Base-by-base conservation (phyloP, 441 rosid genomes). In the Euphorbia corollata region DNA sequence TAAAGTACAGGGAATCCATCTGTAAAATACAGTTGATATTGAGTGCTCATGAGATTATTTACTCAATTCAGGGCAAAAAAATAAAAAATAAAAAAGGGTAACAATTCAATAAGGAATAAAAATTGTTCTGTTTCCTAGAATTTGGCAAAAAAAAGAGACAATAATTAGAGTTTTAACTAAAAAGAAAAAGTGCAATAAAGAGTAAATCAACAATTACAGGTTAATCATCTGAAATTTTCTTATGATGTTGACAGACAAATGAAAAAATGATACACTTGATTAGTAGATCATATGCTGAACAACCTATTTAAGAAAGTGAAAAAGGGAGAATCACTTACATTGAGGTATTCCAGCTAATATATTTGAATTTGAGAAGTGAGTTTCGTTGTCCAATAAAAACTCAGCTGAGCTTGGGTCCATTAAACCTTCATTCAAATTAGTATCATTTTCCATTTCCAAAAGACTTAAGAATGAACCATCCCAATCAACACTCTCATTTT, bases 1-100 rank as follows among this genome's bases (percentile, higher is more conserved):
- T 59, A 74, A 74, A 80, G 61, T 77, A 70, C 41, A 15, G 84
- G 84, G 73, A 77, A 67, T 67, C 70, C 89, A 77, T 80, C 98
- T 88, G 88, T 47, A 76, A 48, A 58, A 69, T 74, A 60, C 0
- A 51, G 18, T 20, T 12, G 13, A 6, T 47, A 47, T 47, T 47
- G 51, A 47, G 24, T 63, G 22, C 3, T 24, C n/a, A 0, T 48
- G 20, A 19, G 65, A 48, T 47, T 64, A 12, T 48, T 18, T 23
- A 54, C 36, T 54, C 23, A 65, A 20, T 18, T n/a, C 18, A 16
- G n/a, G 16, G 20, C 32, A 30, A 2, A 51, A 18, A 45, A 16
- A 20, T 9, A 4, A 18, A 8, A 18, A 66, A 19, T 9, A 4
- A 18, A 8, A 18, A 66, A 19, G 58, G 22, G 58, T 13, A 12